These are phyloP conservation scores for Calonectria pteridis DNA, from an alignment of 2,329 filamentous ascomycete genomes.

Conservation along the genomic window DNA sequence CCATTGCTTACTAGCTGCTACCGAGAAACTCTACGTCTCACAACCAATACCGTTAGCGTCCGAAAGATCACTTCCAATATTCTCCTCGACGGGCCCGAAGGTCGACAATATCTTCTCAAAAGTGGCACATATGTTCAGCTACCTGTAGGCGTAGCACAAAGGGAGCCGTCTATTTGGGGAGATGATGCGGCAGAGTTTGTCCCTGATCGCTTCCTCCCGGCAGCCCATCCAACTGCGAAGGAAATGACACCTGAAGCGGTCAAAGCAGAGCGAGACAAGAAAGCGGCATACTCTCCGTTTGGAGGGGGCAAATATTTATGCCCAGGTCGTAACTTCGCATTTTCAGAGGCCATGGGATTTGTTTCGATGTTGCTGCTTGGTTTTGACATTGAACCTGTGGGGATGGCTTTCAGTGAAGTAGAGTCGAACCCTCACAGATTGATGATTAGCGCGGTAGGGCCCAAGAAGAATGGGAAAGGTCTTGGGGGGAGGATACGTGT, in stretches of 20 bases:
- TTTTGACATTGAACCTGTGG: slow-evolving; percentile 45
- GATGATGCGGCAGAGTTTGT: slow-evolving; percentile 36
- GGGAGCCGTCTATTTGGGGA: slow-evolving; percentile 40
- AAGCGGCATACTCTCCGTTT: slow-evolving; percentile 47
- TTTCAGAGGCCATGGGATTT: slow-evolving; percentile 49
- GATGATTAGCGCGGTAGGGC: slow-evolving; percentile 33
- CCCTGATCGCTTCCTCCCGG: slow-evolving; percentile 39
- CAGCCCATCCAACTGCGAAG: neutral
- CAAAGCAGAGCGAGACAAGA: slow-evolving; percentile 31
- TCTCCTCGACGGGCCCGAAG: slow-evolving; percentile 44
- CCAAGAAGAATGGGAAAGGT: slow-evolving; percentile 33
- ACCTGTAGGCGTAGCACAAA: slow-evolving; percentile 40
- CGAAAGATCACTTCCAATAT: slow-evolving; percentile 57
- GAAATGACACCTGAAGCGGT: slow-evolving; percentile 5
- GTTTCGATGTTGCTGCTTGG: slow-evolving; percentile 45
- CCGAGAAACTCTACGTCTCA: slow-evolving; percentile 59
- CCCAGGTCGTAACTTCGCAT: slow-evolving; percentile 51
- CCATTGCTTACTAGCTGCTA: slow-evolving; percentile 59
- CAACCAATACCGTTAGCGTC: slow-evolving; percentile 52
- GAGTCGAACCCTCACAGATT: slow-evolving; percentile 31
- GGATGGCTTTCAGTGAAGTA: slow-evolving; percentile 32
- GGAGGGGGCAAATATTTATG: slow-evolving; percentile 50
- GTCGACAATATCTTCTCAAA: slow-evolving; percentile 45
- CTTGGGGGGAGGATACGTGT: slow-evolving; percentile 32
- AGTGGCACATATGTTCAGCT: slow-evolving; percentile 47